phyloP scores from a whole-genome alignment of 495 filamentous ascomycete genomes.

The Pyrenula aspistea region DNA sequence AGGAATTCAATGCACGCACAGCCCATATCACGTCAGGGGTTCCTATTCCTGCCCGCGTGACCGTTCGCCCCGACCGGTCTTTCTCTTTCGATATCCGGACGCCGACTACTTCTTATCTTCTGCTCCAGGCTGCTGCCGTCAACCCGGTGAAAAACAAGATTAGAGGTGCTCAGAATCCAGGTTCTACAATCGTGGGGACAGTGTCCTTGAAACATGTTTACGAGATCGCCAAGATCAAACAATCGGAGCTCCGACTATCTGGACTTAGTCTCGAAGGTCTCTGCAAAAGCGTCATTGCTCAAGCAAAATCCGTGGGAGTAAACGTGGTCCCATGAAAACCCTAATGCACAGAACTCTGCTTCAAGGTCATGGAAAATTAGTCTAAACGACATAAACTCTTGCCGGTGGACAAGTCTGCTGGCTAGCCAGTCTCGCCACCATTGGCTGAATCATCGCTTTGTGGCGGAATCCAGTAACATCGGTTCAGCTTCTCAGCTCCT shows the following conservation, averaged over 20 bases:
- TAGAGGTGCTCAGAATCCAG: constrained; percentile 65
- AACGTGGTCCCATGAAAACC: constrained; percentile 61
- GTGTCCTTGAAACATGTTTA: constrained; percentile 93
- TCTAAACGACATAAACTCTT: too few relatives aligned
- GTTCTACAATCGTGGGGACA: constrained; percentile 66
- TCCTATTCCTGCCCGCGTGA: constrained; percentile 81
- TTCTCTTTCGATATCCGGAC: constrained; percentile 93
- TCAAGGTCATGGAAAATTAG: too few relatives aligned
- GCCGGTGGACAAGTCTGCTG: too few relatives aligned
- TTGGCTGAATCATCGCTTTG: too few relatives aligned
- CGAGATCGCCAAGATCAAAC: constrained; percentile 97
- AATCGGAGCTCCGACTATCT: constrained; percentile 66
- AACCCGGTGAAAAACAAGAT: constrained; percentile 63
- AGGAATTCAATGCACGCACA: constrained; percentile 98
- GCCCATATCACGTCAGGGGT: constrained; percentile 71
- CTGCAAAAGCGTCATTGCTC: constrained; percentile 72
- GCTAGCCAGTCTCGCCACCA: too few relatives aligned
- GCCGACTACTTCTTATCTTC: constrained; percentile 76
- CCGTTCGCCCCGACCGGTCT: constrained; percentile 82
- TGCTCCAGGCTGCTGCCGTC: constrained; percentile 74
- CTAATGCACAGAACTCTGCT: too few relatives aligned
- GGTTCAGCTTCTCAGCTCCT: too few relatives aligned
- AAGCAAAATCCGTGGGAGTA: constrained; percentile 83
- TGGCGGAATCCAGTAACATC: too few relatives aligned
- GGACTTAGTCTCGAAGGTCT: constrained; percentile 71